Evolutionary conservation across 1,284 basidiomycete species (phyloP).

Genomic region (Microbotryum lychnidis-dioicae): DNA sequence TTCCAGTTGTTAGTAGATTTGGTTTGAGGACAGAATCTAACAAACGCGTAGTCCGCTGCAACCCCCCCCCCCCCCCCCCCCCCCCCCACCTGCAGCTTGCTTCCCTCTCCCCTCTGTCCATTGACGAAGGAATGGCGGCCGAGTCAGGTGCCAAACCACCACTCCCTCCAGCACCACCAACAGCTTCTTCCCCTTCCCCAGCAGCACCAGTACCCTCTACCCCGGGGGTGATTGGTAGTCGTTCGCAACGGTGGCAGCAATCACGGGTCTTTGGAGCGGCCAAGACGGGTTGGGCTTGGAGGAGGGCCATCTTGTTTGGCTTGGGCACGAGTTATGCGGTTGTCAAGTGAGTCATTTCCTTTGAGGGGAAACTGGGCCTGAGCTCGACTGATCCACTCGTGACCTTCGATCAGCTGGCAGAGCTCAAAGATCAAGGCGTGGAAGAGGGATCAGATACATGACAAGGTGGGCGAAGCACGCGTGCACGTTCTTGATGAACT

Average conservation of each 20-base stretch:
- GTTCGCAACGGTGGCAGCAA: no score
- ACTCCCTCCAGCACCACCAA: not conserved
- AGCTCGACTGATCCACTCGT: not conserved
- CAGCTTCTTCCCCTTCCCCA: not conserved
- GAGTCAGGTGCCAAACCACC: not conserved
- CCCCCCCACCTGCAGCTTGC: no score
- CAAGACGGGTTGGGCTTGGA: conserved; percentile 13
- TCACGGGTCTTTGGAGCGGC: no score
- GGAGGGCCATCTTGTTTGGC: conserved; percentile 11
- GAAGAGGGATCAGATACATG: conserved; percentile 28
- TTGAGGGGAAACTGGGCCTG: no score
- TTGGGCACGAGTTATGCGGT: conserved; percentile 9
- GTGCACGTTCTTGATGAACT: not conserved
- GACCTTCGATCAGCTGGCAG: conserved; percentile 9
- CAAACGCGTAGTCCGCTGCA: no score
- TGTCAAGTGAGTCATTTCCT: conserved; percentile 7
- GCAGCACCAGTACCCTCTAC: not conserved
- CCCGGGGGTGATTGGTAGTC: not conserved
- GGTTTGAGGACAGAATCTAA: no score
- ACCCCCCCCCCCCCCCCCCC: no score
- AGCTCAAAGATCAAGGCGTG: conserved; percentile 18
- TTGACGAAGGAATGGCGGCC: no score
- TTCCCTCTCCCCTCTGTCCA: no score
- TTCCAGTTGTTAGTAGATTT: no score
- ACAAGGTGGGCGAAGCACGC: conserved; percentile 9